These are phyloP conservation scores for Pestalotiopsis fici DNA, from an alignment of 2,329 filamentous ascomycete species.

Conservation along the genomic window DNA sequence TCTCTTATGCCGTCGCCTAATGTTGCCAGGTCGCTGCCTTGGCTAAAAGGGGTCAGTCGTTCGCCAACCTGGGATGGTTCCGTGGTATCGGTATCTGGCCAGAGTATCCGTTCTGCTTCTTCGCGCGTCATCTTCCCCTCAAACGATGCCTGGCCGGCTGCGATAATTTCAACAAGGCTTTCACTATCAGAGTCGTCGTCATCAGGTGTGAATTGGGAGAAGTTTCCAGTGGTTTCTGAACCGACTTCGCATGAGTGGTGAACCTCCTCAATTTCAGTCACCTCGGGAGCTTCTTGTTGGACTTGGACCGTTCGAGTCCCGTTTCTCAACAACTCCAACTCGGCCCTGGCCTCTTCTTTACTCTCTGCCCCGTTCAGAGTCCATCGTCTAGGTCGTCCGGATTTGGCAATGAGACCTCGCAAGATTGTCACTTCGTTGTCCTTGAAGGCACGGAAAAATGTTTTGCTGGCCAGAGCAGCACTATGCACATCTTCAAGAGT, in stretches of 20 bases:
- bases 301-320: background rate
- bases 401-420: conserved; percentile 23
- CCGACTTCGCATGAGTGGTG: background rate
- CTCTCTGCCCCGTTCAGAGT: background rate
- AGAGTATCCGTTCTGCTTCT: conserved; percentile 27
- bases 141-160: background rate
- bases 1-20: background rate
- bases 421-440: conserved; percentile 40
- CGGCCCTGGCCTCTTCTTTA: conserved; percentile 2
- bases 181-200: conserved; percentile 27
- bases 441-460: conserved; percentile 47
- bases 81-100: conserved; percentile 12
- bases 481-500: conserved; percentile 42
- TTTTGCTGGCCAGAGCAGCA: conserved; percentile 40
- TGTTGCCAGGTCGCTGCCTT: background rate
- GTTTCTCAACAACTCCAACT: background rate
- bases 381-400: background rate
- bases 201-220: background rate
- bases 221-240: background rate
- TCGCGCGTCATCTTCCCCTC: conserved; percentile 21
- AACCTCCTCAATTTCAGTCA: background rate
- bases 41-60: background rate
- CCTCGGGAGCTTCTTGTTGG: background rate
- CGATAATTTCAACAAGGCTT: background rate
- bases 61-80: background rate